Evolutionary conservation across 768 basidiomycete genomes (phyloP), one percentile per base, ranked within the genome.

Genomic region (Leccinellum luteum): DNA sequence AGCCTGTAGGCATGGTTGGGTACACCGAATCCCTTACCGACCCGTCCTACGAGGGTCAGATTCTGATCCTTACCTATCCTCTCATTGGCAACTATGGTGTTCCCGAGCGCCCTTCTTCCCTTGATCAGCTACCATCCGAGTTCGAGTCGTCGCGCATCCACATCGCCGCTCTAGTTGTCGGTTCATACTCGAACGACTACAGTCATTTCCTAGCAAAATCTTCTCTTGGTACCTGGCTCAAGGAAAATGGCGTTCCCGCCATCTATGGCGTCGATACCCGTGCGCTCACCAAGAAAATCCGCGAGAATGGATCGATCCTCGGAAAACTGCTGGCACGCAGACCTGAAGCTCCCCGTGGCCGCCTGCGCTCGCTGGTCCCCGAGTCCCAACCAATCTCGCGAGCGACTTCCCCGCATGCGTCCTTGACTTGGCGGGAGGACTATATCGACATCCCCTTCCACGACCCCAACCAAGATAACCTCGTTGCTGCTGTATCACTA

Each of bases 1-100:
- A 23, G 21, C 8, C 47, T 60, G 53, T 68, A 99, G 97, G 97
- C 55, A 98, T 99, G 96, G 94, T 98, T 56, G 97, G 97, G 30
- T 99, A 99, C 74, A 94, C 93, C 35, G 97, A 98, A 69, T 98
- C 96, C 19, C 78, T 98, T 64, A 99, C 97, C 47, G 97, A 98
- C 73, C 97, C 97, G 19, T 98, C 96, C 2, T 99, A 99, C 75
- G 88, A 96, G 73, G 94, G 94, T 34, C 97, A 98, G 75, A 98
- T 99, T 69, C 88, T 99, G 58, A 86, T 99, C 62, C 81, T 98
- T 64, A 98, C 97, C 2, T 98, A 98, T 76, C 97, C 97, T 14
- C 81, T 99, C 65, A 79, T 98, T 62, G 97, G 97, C 35, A 98
- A 98, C 72, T 99, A 99, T 70, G 97, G 97, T 68, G 94, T 98